Percentiles rank a stretch among this genome's conserved stretches.
Evolutionary conservation across 345 rosid genomes (phyloP).

Genomic region (Sapria himalayana): DNA sequence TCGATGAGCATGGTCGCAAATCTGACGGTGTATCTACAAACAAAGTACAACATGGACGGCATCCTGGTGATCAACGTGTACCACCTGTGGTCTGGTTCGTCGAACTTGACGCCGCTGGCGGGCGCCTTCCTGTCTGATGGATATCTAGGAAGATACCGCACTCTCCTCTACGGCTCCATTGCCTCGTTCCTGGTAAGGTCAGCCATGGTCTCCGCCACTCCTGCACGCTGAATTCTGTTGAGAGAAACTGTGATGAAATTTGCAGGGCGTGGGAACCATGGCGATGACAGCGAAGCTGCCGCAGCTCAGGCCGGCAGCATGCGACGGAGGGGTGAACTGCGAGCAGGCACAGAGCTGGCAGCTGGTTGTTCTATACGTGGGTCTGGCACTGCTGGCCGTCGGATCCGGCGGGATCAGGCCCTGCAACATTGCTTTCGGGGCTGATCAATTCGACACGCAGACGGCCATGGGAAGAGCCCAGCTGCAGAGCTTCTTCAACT

Average conservation of each 20-base stretch:
- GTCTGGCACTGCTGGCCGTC: slow-evolving; percentile 31
- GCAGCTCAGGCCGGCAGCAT: slow-evolving; percentile 21
- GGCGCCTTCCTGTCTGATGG: slow-evolving; percentile 57
- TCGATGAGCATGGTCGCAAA: slow-evolving; percentile 45
- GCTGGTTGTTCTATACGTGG: slow-evolving; percentile 19
- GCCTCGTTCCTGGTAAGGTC: slow-evolving; percentile 34
- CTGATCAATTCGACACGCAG: slow-evolving; percentile 44
- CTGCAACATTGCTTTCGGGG: slow-evolving; percentile 66
- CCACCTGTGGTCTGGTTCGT: slow-evolving; percentile 37
- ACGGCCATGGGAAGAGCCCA: slow-evolving; percentile 31
- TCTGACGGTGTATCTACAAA: slow-evolving; percentile 28
- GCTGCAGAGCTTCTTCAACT: slow-evolving; percentile 50
- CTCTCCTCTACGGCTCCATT: slow-evolving; percentile 34
- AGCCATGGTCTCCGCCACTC: not conserved
- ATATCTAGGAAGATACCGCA: slow-evolving; percentile 35
- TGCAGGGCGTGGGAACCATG: slow-evolving; percentile 40
- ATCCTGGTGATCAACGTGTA: slow-evolving; percentile 28
- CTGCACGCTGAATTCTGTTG: no score
- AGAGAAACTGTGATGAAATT: not conserved
- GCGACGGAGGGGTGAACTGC: slow-evolving; percentile 15
- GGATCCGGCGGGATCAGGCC: slow-evolving; percentile 65
- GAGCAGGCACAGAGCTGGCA: slow-evolving; percentile 23
- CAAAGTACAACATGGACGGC: slow-evolving; percentile 35
- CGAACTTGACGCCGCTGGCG: slow-evolving; percentile 26
- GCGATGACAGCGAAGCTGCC: slow-evolving; percentile 32